Evolutionary conservation across 2,329 filamentous ascomycete genomes (phyloP).

Genomic region (Alternaria ventricosa): DNA sequence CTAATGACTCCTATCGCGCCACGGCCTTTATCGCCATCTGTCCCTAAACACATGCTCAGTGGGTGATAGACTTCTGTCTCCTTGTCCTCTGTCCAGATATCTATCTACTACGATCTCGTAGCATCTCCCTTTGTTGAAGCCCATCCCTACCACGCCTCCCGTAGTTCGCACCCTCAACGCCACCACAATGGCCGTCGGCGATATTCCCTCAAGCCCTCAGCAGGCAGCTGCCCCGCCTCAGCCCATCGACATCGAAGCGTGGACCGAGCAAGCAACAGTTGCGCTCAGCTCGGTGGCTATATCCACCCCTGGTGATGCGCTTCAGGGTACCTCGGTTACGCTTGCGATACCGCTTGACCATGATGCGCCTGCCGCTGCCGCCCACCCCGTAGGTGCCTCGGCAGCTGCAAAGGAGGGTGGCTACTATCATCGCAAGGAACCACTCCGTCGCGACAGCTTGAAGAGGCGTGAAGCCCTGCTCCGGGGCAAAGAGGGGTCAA

Average conservation of each 20-base stretch:
- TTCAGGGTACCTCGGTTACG: slow-evolving; percentile 64
- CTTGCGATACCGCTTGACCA: slow-evolving; percentile 79
- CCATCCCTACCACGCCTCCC: neutral
- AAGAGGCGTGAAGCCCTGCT: slow-evolving; percentile 76
- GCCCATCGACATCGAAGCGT: slow-evolving; percentile 55
- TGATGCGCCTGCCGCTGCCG: slow-evolving; percentile 32
- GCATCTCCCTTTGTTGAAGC: neutral
- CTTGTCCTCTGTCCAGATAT: neutral
- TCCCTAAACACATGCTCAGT: slow-evolving; percentile 14
- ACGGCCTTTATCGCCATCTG: slow-evolving; percentile 22
- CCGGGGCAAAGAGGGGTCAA: slow-evolving; percentile 89
- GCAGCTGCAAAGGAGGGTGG: slow-evolving; percentile 52
- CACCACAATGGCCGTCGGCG: slow-evolving; percentile 45
- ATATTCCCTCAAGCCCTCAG: slow-evolving; percentile 29
- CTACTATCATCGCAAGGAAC: slow-evolving; percentile 61
- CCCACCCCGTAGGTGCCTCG: slow-evolving; percentile 37
- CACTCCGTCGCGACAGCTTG: slow-evolving; percentile 65
- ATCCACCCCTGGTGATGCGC: slow-evolving; percentile 34
- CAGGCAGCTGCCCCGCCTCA: slow-evolving; percentile 27
- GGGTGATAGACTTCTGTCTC: neutral
- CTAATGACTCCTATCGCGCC: slow-evolving; percentile 28
- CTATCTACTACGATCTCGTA: neutral
- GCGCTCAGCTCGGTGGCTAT: slow-evolving; percentile 52
- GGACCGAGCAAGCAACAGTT: slow-evolving; percentile 56
- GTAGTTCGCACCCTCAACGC: slow-evolving; percentile 4